Evolutionary conservation across 2,329 filamentous ascomycete species (phyloP), one percentile per base, ranked within the genome.

Genomic region (Ploettnerulaceae sp.): DNA sequence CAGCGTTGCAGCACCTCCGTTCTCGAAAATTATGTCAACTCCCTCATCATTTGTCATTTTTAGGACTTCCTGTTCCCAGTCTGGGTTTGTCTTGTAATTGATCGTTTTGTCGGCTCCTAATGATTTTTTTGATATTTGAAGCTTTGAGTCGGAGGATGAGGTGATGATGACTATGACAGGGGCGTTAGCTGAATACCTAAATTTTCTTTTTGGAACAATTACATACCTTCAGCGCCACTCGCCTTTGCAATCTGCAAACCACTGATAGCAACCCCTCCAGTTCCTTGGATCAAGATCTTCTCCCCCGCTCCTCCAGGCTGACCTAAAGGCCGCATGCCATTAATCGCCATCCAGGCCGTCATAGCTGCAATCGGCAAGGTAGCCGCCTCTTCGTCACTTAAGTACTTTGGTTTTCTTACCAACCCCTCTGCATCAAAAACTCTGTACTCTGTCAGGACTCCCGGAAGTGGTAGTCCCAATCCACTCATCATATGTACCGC

Each of bases 271-370:
- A 79, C 75, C 2, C 73, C 75, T 2, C 75, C 75, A 0, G 75
- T 80, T 2, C 76, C 76, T 55, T 78, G 75, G 3, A 77, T 61
- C 11, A 79, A 60, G 4, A 53, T 29, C 21, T 45, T 53, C 38
- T 53, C 47, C 7, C 42, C 49, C 40, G 62, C 55, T 0, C 73
- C 74, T 1, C 71, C 70, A 15, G 71, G 69, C 41, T 75, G 65
- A 0, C 76, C 76, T 0, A 77, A 57, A 0, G 76, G 74, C 20
- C 74, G 67, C 67, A 79, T 74, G 35, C 76, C 74, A 62, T 83
- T 82, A 55, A 85, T 68, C 7, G 75, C 69, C 75, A 79, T 82
- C 79, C 77, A 83, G 0, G 81, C 80, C 2, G 81, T 84, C 22
- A 83, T 70, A 1, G 71, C 72, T 0, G 80, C 79, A 50, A 83